Evolutionary conservation across 108 stramenopile species (phyloP).

Genomic region (Mediolabrus comicus): DNA sequence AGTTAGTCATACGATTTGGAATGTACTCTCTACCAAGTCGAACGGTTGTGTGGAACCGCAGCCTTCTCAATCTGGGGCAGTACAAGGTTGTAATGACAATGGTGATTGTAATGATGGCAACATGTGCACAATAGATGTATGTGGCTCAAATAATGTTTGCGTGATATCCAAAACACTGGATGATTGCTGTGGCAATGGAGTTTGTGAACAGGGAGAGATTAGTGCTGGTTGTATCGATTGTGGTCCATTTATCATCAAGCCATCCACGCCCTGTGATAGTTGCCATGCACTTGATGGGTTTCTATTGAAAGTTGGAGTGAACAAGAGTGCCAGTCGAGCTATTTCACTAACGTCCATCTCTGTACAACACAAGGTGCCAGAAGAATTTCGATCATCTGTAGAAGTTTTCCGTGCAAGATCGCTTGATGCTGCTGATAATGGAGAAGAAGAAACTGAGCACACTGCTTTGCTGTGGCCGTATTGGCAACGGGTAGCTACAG

Average conservation of each 20-base stretch:
- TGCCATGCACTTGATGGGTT: conserved; percentile 35
- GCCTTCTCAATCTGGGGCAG: background rate
- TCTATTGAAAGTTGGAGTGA: conserved; percentile 21
- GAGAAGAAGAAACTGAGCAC: background rate
- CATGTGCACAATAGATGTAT: conserved; percentile 21
- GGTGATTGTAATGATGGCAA: conserved; percentile 26
- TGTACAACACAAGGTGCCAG: conserved; percentile 4
- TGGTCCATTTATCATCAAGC: conserved; percentile 20
- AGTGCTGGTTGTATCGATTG: conserved; percentile 11
- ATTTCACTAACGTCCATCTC: conserved; percentile 14
- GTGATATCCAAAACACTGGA: background rate
- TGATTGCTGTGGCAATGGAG: conserved; percentile 37
- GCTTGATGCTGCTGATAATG: background rate
- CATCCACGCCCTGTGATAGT: conserved; percentile 11
- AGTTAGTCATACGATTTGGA: conserved; percentile 22
- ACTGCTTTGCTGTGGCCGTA: background rate
- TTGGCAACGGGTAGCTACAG: conserved; percentile 8
- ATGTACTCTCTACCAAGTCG: conserved; percentile 8
- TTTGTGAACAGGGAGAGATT: conserved; percentile 30
- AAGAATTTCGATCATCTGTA: conserved; percentile 3
- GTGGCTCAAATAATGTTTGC: conserved; percentile 7
- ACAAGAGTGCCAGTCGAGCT: conserved; percentile 1
- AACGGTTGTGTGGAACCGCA: conserved; percentile 13
- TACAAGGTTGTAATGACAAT: conserved; percentile 24
- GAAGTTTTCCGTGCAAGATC: conserved; percentile 1